Evolutionary conservation across 2,329 filamentous ascomycete genomes (phyloP), one percentile per base, ranked within the genome.

Genomic region (Venturia carpophila): DNA sequence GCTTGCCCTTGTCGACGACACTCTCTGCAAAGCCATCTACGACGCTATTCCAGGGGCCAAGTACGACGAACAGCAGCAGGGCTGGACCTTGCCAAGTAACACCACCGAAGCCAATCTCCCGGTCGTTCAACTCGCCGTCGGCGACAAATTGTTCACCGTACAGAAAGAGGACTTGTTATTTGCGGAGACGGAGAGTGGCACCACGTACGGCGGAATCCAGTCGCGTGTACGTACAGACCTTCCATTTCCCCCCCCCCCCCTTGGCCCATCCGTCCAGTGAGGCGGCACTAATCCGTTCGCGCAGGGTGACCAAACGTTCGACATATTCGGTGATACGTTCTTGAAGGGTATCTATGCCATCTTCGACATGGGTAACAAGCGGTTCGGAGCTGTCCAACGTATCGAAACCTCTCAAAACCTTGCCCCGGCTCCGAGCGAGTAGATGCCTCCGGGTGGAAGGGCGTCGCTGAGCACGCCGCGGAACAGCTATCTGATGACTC

Each of bases 261-360:
- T n/a, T n/a, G n/a, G n/a, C n/a, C n/a, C n/a, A n/a, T n/a, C n/a
- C n/a, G n/a, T n/a, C n/a, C n/a, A n/a, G n/a, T n/a, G n/a, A n/a
- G n/a, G n/a, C n/a, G n/a, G n/a, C n/a, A n/a, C n/a, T 41, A 47
- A n/a, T n/a, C n/a, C 19, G 45, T 9, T 24, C 19, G 15, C 7
- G 4, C 27, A 58, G 52, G 52, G 52, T n/a, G 3, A 6, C 3
- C 52, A 58, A 58, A 58, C 52, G 9, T 86, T 88, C 69, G 85
- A 88, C 71, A 87, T 89, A 56, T 76, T 87, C 19, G 87, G 86
- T 5, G 85, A 84, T 68, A 82, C 81, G 1, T 87, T 86, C 71
- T 73, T 89, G 73, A 87, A 87, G 78, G 83, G 80, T 30, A 77
- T 87, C 65, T 89, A 89, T 71, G 84, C 83, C 64, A 80, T 88